These are phyloP conservation scores for Parvularia atlantis DNA, from an alignment of 78 protist species.

Conservation along the genomic window DNA sequence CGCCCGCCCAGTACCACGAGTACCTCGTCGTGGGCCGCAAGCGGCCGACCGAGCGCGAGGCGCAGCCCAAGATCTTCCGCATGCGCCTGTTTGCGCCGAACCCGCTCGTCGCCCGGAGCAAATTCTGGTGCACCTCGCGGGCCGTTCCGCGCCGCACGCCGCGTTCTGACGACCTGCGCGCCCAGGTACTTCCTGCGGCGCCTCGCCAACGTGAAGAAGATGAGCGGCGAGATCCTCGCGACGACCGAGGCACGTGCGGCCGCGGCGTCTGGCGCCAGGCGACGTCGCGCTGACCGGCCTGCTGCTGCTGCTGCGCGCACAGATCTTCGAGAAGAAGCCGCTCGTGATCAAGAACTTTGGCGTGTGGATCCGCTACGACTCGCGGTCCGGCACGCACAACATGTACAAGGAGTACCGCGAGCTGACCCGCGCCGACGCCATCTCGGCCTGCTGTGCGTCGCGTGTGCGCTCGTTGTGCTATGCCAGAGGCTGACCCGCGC, in stretches of 20 bases:
- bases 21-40: conserved; percentile 81
- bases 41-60: conserved; percentile 58
- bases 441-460: conserved; percentile 41
- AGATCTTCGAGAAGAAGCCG: conserved; percentile 79
- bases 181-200: conserved; percentile 81
- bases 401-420: conserved; percentile 95
- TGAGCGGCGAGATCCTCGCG: conserved; percentile 89
- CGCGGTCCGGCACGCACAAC: conserved; percentile 93
- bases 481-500: neutral
- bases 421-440: conserved; percentile 65
- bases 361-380: conserved; percentile 90
- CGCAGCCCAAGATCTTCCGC: conserved; percentile 81
- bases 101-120: conserved; percentile 81
- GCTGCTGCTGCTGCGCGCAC: too few relatives aligned
- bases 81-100: conserved; percentile 96
- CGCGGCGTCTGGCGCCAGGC: too few relatives aligned
- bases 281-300: too few relatives aligned
- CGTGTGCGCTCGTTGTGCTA: neutral
- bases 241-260: too few relatives aligned
- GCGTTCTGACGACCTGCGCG: too few relatives aligned
- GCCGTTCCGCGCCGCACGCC: too few relatives aligned
- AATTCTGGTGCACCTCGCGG: too few relatives aligned
- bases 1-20: conserved; percentile 35
- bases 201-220: conserved; percentile 82
- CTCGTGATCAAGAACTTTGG: conserved; percentile 85